Percentiles rank a stretch among this genome's conserved stretches.
Conservation (phyloP, 257 asterid species). For the Solanum okadae region DNA sequence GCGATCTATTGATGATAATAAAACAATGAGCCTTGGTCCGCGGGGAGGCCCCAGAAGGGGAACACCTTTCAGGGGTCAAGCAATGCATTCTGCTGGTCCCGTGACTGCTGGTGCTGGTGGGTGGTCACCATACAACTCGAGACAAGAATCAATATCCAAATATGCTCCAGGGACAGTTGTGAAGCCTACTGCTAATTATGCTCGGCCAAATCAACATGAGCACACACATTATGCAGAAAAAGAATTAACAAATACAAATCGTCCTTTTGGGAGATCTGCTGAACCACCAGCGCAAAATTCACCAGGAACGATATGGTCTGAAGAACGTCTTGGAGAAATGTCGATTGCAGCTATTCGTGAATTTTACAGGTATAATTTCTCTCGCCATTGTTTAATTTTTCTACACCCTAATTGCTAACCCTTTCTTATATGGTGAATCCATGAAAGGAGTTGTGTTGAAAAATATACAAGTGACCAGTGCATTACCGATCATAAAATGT, state of each 20-base stretch:
- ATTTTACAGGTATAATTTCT: constrained; percentile 5
- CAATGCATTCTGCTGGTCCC: constrained; percentile 4
- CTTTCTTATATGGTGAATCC: neutral
- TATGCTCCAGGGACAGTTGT: neutral
- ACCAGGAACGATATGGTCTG: constrained; percentile 1
- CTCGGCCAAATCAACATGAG: neutral
- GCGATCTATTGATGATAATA: neutral
- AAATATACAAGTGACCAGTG: neutral
- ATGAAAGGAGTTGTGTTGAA: neutral
- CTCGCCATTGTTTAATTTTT: neutral
- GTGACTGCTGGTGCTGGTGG: neutral
- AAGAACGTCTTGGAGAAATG: constrained; percentile 4
- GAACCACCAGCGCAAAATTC: neutral
- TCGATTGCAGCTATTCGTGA: constrained; percentile 6
- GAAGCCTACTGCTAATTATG: neutral
- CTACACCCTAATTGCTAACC: neutral
- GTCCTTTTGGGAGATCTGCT: neutral
- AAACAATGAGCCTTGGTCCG: neutral
- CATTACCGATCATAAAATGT: neutral
- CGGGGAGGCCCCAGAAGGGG: constrained; percentile 12
- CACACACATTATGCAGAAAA: neutral
- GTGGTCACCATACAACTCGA: neutral
- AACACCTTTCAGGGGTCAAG: constrained; percentile 4
- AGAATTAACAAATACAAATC: constrained; percentile 1
- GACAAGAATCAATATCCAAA: constrained; percentile 4